Evolutionary conservation across 169 alveolate genomes (phyloP).

Genomic region (Babesia microti): DNA sequence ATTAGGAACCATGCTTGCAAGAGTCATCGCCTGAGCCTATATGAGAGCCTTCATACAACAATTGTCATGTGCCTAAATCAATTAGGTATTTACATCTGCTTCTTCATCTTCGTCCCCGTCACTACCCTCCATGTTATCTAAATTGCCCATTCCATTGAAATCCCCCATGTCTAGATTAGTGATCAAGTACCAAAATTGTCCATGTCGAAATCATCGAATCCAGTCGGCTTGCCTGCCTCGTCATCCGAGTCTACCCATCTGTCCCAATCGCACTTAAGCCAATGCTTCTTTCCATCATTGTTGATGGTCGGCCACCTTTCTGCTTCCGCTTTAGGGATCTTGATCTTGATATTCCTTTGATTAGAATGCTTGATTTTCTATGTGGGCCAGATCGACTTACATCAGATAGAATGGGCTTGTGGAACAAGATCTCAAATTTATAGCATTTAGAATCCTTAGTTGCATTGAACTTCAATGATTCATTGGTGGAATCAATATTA

Average conservation of each 20-base stretch:
- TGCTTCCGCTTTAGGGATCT: conserved; percentile 49
- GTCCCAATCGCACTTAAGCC: conserved; percentile 66
- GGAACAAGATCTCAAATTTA: conserved; percentile 48
- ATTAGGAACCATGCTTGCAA: conserved; percentile 20
- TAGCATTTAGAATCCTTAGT: conserved; percentile 53
- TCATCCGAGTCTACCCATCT: conserved; percentile 66
- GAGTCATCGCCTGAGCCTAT: conserved; percentile 11
- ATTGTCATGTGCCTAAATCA: neutral
- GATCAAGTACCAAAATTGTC: conserved; percentile 35
- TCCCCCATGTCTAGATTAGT: conserved; percentile 45
- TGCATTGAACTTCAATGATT: conserved; percentile 35
- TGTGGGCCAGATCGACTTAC: no score
- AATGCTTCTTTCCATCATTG: conserved; percentile 62
- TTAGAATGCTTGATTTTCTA: conserved; percentile 39
- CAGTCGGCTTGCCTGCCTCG: conserved; percentile 48
- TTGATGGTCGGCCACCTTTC: conserved; percentile 61
- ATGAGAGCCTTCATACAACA: conserved; percentile 1
- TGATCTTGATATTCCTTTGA: conserved; percentile 48
- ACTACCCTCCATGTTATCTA: conserved; percentile 36
- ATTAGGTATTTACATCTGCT: conserved; percentile 1
- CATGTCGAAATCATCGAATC: conserved; percentile 58
- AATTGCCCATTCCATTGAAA: conserved; percentile 20
- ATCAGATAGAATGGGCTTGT: conserved; percentile 55
- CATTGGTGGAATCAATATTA: conserved; percentile 46
- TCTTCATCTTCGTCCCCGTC: conserved; percentile 27